Evolutionary conservation across 176 grass and related monocot genomes (phyloP), one percentile per base, ranked within the genome.

Genomic region (Lolium multiflorum): DNA sequence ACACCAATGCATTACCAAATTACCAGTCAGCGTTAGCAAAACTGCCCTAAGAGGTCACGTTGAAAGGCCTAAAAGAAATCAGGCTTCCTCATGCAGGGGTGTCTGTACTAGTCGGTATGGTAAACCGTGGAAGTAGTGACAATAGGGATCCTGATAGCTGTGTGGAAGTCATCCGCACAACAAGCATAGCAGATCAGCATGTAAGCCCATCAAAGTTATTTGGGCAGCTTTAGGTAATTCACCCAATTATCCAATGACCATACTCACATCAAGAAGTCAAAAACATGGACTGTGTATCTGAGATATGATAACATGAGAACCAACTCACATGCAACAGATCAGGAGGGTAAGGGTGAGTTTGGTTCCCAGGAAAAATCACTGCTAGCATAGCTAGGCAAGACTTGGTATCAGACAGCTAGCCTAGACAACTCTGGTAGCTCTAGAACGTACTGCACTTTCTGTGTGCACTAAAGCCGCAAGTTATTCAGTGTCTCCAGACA

Each of bases 401-500:
- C 41, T 43, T 43, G 41, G 41, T 43, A 24, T 61, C 37, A 69
- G 18, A 69, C 38, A 71, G 50, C 50, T 70, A 78, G 46, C 46
- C 8, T 10, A 47, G 35, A 64, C 1, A 87, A 74, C 28, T 44
- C 9, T 55, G 7, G 14, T 49, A 50, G 25, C 37, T 58, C 57
- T 18, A 46, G 43, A 82, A 76, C 31, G 49, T 52, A 83, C 38
- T 67, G 18, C 46, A 74, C 68, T 52, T 81, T 64, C 14, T 43
- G 11, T 26, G 31, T 28, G 14, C 48, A 57, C 5, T 57, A 37
- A 68, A 76, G 28, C 3, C 41, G 24, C 13, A 38, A 47, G 17
- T 81, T 35, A 25, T 46, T 35, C 22, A 35, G 56, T 49, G 47
- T 21, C 12, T 52, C 56, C 11, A 18, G 60, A 47, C 8, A 46